Percentiles rank a stretch among this genome's conserved stretches.
phyloP scores from a whole-genome alignment of 768 basidiomycete species.

The Boletus vinaceobasis region DNA sequence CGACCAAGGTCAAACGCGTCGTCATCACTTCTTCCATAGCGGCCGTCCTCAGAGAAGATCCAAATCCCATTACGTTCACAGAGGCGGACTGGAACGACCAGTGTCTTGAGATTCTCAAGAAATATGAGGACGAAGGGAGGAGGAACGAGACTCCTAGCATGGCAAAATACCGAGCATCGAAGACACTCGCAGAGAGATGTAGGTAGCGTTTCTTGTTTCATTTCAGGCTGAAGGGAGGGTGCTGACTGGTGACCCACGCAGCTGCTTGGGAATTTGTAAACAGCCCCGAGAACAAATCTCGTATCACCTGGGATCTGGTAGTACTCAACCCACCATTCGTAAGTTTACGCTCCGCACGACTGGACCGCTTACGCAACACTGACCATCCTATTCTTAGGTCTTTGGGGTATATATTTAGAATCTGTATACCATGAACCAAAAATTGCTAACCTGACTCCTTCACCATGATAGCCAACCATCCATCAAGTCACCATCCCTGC shows the following conservation, averaged over 20 bases:
- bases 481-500: conserved; percentile 36
- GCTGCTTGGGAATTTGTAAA: conserved; percentile 50
- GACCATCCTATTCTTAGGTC: conserved; percentile 13
- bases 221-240: neutral
- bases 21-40: conserved; percentile 66
- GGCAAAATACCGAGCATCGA: conserved; percentile 56
- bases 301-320: conserved; percentile 38
- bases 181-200: conserved; percentile 64
- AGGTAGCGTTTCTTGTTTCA: neutral
- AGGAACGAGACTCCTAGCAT: conserved; percentile 31
- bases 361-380: neutral
- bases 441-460: neutral
- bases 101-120: conserved; percentile 35
- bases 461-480: conserved; percentile 36
- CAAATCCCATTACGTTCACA: conserved; percentile 32
- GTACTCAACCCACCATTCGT: conserved; percentile 40
- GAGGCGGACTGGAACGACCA: conserved; percentile 63
- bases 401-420: conserved; percentile 23
- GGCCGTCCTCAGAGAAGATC: conserved; percentile 35
- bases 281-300: conserved; percentile 26
- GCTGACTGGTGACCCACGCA: conserved; percentile 3
- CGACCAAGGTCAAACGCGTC: conserved; percentile 57
- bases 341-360: neutral
- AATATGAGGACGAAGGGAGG: conserved; percentile 47
- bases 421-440: neutral